Evolutionary conservation across 1,284 basidiomycete species (phyloP).

Genomic region (Naganishia cerealis): DNA sequence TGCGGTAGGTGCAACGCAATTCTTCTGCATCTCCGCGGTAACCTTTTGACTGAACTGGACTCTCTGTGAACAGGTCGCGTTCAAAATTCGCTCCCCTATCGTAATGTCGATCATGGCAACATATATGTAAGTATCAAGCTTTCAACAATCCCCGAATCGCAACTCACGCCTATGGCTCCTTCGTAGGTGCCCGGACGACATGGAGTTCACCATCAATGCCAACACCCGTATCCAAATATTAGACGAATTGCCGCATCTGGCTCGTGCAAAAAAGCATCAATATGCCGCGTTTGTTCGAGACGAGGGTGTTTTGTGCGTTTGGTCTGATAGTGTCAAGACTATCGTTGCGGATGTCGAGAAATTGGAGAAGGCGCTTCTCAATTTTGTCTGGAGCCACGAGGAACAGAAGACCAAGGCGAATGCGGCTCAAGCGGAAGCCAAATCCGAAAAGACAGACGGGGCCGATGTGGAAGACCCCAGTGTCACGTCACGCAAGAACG

Average conservation of each 20-base stretch:
- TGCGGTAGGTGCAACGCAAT: conserved; percentile 35
- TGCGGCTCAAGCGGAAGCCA: conserved; percentile 6
- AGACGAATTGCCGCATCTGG: conserved; percentile 63
- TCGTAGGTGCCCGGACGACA: conserved; percentile 18
- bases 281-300: conserved; percentile 79
- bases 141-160: neutral
- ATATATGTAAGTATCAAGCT: conserved; percentile 39
- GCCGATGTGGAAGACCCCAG: conserved; percentile 33
- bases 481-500: conserved; percentile 39
- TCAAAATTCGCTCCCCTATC: conserved; percentile 45
- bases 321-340: conserved; percentile 71
- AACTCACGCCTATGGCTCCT: neutral
- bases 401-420: conserved; percentile 15
- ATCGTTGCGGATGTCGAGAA: conserved; percentile 63
- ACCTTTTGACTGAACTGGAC: conserved; percentile 7
- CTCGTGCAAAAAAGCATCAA: conserved; percentile 74
- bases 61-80: conserved; percentile 35
- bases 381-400: conserved; percentile 66
- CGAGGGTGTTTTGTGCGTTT: conserved; percentile 70
- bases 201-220: conserved; percentile 33
- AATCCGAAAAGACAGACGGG: conserved; percentile 1
- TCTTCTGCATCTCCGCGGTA: neutral
- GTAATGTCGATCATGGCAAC: conserved; percentile 40
- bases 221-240: conserved; percentile 43
- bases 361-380: conserved; percentile 75